A percentile compares a stretch with the other conserved stretches of the same genome.
Conservation (phyloP, 441 rosid species). For the Pelargonium myrrhifolium region DNA sequence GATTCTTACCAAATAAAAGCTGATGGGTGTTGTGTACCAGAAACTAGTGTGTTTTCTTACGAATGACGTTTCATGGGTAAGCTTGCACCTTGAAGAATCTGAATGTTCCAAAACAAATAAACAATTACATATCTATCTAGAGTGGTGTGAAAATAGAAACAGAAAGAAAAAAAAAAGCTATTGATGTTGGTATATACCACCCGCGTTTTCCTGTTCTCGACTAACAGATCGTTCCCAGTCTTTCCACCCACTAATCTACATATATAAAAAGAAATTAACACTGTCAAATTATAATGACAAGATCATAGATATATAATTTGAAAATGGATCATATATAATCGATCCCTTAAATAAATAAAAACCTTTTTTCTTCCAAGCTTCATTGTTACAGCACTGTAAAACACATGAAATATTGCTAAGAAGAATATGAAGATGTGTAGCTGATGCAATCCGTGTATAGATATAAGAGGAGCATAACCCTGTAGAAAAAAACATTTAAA, state of each 20-base stretch:
- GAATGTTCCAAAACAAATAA: slow-evolving; percentile 8
- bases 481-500: slow-evolving; percentile 20
- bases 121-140: too few relatives aligned
- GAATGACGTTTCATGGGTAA: slow-evolving; percentile 87
- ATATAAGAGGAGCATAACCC: slow-evolving; percentile 64
- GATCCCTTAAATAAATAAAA: too few relatives aligned
- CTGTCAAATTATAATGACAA: not conserved
- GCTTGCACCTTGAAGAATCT: slow-evolving; percentile 81
- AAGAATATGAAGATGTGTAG: slow-evolving; percentile 84
- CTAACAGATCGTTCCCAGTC: not conserved
- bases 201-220: not conserved
- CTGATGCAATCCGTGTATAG: slow-evolving; percentile 64
- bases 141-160: not conserved
- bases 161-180: not conserved
- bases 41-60: slow-evolving; percentile 56
- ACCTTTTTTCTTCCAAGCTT: slow-evolving; percentile 88
- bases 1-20: slow-evolving; percentile 65
- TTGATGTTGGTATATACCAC: not conserved
- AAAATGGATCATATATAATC: too few relatives aligned
- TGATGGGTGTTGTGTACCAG: slow-evolving; percentile 41
- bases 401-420: slow-evolving; percentile 74
- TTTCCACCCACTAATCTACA: slow-evolving; percentile 1
- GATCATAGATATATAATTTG: too few relatives aligned
- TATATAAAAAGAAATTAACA: not conserved
- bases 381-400: slow-evolving; percentile 72